These are phyloP conservation scores for Solioccasus polychromus DNA, from an alignment of 768 basidiomycete species.

Conservation along the genomic window DNA sequence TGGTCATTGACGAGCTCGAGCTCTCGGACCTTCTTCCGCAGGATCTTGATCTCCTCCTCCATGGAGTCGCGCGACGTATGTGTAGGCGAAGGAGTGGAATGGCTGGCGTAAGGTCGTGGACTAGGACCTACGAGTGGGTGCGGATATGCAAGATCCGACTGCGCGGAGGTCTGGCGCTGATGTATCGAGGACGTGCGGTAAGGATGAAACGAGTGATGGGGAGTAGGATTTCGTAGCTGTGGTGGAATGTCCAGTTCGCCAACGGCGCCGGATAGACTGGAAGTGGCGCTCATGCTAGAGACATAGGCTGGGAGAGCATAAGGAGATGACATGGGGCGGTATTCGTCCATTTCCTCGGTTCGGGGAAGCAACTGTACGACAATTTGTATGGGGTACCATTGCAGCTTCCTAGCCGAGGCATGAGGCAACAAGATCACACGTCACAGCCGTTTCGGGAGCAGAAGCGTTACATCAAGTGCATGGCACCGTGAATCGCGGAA, in stretches of 20 bases:
- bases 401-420: constrained; percentile 29
- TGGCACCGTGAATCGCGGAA: constrained; percentile 25
- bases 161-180: constrained; percentile 23
- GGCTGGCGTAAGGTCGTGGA: constrained; percentile 18
- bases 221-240: constrained; percentile 30
- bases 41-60: constrained; percentile 52
- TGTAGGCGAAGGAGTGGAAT: constrained; percentile 17
- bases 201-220: constrained; percentile 25
- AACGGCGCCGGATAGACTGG: constrained; percentile 61
- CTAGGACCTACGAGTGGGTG: constrained; percentile 18
- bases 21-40: constrained; percentile 58
- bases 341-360: constrained; percentile 41
- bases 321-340: constrained; percentile 30
- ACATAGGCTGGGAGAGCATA: constrained; percentile 35
- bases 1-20: constrained; percentile 60
- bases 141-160: constrained; percentile 19
- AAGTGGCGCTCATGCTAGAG: constrained; percentile 44
- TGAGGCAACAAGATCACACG: constrained; percentile 30
- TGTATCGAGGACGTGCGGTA: constrained; percentile 22
- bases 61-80: constrained; percentile 17
- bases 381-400: constrained; percentile 29
- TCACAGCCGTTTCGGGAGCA: constrained; percentile 29
- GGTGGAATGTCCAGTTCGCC: constrained; percentile 47
- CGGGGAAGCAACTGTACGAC: constrained; percentile 31
- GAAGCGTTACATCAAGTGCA: constrained; percentile 24